A percentile compares a stretch with the other conserved stretches of the same genome.
Conservation (phyloP, 148 eudicot genomes). For the Silene latifolia region DNA sequence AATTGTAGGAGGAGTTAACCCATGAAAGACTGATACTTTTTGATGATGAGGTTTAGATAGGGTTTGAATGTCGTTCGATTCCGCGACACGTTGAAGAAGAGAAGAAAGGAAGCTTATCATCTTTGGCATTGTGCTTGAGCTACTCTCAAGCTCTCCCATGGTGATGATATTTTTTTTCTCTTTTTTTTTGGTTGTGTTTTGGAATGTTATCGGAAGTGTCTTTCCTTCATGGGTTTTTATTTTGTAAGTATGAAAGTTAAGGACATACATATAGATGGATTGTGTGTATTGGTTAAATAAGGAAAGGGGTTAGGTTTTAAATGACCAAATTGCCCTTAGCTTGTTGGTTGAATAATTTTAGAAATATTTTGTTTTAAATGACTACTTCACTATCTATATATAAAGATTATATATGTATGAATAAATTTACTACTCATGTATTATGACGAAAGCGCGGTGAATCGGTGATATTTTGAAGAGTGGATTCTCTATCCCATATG, state of each 20-base stretch:
- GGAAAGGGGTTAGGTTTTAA: background rate
- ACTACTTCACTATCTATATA: too few relatives aligned
- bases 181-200: background rate
- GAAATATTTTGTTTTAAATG: too few relatives aligned
- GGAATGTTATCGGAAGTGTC: conserved; percentile 13
- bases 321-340: background rate
- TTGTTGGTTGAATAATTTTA: background rate
- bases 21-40: conserved; percentile 55
- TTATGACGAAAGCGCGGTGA: too few relatives aligned
- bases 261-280: background rate
- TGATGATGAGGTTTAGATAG: conserved; percentile 32
- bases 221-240: conserved; percentile 16
- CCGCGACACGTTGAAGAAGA: conserved; percentile 54
- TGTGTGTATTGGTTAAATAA: conserved; percentile 19
- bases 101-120: conserved; percentile 57
- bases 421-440: too few relatives aligned
- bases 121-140: conserved; percentile 39
- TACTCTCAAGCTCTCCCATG: conserved; percentile 43
- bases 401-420: too few relatives aligned
- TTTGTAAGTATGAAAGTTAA: background rate
- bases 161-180: background rate
- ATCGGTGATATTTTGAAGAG: too few relatives aligned
- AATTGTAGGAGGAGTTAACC: conserved; percentile 55
- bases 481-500: too few relatives aligned
- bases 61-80: conserved; percentile 45